A percentile compares a stretch with the other conserved stretches of the same genome.
phyloP scores from a whole-genome alignment of 176 grass and related monocot species.

The Neostapfia colusana region DNA sequence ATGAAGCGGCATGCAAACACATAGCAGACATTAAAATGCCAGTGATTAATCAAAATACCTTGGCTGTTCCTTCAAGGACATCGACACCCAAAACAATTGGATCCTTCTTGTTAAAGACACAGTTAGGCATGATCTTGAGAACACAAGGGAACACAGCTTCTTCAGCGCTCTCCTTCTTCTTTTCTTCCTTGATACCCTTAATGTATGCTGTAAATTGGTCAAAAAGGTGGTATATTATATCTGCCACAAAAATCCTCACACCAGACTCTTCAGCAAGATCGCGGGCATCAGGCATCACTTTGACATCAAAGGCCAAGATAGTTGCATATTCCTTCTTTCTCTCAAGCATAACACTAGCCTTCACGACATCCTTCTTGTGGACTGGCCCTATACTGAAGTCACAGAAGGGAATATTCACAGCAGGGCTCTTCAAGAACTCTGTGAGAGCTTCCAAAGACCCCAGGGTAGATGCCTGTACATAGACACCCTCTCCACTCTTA shows the following conservation, averaged over 20 bases:
- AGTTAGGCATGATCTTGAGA: slow-evolving; percentile 85
- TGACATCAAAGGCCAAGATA: slow-evolving; percentile 98
- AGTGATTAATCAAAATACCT: slow-evolving; percentile 52
- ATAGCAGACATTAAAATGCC: not conserved
- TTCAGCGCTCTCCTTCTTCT: slow-evolving; percentile 84
- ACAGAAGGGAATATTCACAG: slow-evolving; percentile 81
- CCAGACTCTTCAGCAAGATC: slow-evolving; percentile 83
- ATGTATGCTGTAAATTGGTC: slow-evolving; percentile 94
- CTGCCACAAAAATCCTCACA: slow-evolving; percentile 85
- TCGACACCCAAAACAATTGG: slow-evolving; percentile 92
- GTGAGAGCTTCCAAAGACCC: slow-evolving; percentile 86
- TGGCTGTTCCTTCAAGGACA: slow-evolving; percentile 82
- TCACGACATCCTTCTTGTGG: slow-evolving; percentile 97
- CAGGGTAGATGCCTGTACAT: slow-evolving; percentile 92
- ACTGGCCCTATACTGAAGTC: slow-evolving; percentile 96
- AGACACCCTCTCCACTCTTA: slow-evolving; percentile 87
- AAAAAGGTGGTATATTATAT: slow-evolving; percentile 94
- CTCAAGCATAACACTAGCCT: slow-evolving; percentile 95
- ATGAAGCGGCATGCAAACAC: not conserved
- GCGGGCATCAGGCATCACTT: slow-evolving; percentile 88
- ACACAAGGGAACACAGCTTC: slow-evolving; percentile 90
- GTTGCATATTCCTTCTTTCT: slow-evolving; percentile 95
- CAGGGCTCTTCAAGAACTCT: slow-evolving; percentile 81
- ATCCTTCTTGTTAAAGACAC: slow-evolving; percentile 92
- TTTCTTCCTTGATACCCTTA: slow-evolving; percentile 75